phyloP scores from a whole-genome alignment of 495 filamentous ascomycete species.

The Geoglossum glabrum region DNA sequence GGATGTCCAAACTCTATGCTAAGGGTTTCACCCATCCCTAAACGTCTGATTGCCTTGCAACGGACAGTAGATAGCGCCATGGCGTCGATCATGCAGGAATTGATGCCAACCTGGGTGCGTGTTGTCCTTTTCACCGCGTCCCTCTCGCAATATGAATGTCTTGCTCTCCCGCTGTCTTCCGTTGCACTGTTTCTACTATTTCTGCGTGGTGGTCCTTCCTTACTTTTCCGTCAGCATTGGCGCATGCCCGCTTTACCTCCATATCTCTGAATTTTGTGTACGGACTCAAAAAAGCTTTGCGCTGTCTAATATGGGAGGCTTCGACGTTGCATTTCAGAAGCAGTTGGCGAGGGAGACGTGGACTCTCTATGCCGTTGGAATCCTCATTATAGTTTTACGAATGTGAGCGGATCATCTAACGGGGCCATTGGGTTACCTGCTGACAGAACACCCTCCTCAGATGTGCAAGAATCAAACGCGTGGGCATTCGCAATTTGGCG shows the following conservation, averaged over 20 bases:
- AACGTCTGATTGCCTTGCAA: neutral
- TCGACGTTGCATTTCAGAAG: neutral
- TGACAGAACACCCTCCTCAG: slow-evolving; percentile 12
- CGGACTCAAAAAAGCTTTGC: neutral
- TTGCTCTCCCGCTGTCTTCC: neutral
- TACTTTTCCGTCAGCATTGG: neutral
- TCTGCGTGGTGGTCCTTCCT: neutral
- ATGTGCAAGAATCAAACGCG: slow-evolving; percentile 26
- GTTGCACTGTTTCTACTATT: neutral
- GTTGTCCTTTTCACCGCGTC: neutral
- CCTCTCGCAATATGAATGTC: neutral
- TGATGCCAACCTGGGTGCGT: neutral
- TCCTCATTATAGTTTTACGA: slow-evolving; percentile 23
- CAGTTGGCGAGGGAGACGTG: slow-evolving; percentile 18
- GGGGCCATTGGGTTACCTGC: neutral
- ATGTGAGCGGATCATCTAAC: slow-evolving; percentile 17
- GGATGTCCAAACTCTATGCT: too few species aligned
- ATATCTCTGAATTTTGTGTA: neutral
- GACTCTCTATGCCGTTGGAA: slow-evolving; percentile 27
- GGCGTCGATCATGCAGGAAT: neutral
- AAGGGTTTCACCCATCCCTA: too few species aligned
- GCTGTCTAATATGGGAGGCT: neutral
- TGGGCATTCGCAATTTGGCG: slow-evolving; percentile 25
- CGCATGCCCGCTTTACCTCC: neutral
- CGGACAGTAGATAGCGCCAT: neutral